Conservation (phyloP, 1,284 basidiomycete species). For the Moesziomyces antarcticus region DNA sequence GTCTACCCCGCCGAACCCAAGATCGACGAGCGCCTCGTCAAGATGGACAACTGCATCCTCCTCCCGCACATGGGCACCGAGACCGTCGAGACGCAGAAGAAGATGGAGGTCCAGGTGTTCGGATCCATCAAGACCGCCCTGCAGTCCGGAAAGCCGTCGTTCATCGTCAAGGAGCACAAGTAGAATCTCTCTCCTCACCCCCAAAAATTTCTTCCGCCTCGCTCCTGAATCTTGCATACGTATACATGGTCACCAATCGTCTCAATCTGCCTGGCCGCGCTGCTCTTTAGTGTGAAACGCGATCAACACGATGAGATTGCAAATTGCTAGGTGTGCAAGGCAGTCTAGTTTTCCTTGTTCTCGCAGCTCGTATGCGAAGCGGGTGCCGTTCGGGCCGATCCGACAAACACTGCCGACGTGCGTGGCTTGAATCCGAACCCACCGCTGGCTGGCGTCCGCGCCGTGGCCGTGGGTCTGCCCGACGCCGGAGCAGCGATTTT, state of each 20-base stretch:
- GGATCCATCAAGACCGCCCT: constrained; percentile 45
- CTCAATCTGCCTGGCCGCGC: constrained; percentile 8
- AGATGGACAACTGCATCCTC: constrained; percentile 44
- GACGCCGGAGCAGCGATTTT: constrained; percentile 5
- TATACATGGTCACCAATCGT: no score
- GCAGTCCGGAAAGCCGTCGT: constrained; percentile 42
- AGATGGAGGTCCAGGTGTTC: constrained; percentile 53
- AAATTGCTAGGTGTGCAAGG: background rate
- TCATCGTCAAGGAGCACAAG: constrained; percentile 54
- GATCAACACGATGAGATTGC: constrained; percentile 1
- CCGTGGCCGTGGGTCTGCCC: constrained; percentile 6
- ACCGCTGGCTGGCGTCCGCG: constrained; percentile 2
- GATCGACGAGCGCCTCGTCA: constrained; percentile 38
- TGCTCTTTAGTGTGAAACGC: background rate
- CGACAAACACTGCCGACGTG: constrained; percentile 26
- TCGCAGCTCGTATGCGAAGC: constrained; percentile 9
- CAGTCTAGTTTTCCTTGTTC: constrained; percentile 27
- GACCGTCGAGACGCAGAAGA: constrained; percentile 51
- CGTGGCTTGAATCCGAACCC: constrained; percentile 38
- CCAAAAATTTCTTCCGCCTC: background rate
- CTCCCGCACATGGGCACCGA: constrained; percentile 52
- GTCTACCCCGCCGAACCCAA: constrained; percentile 73
- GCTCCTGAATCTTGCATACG: no score
- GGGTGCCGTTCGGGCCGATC: background rate
- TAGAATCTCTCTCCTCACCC: constrained; percentile 1